phyloP scores from a whole-genome alignment of 2,329 filamentous ascomycete species.

The Hypoxylon sp. region DNA sequence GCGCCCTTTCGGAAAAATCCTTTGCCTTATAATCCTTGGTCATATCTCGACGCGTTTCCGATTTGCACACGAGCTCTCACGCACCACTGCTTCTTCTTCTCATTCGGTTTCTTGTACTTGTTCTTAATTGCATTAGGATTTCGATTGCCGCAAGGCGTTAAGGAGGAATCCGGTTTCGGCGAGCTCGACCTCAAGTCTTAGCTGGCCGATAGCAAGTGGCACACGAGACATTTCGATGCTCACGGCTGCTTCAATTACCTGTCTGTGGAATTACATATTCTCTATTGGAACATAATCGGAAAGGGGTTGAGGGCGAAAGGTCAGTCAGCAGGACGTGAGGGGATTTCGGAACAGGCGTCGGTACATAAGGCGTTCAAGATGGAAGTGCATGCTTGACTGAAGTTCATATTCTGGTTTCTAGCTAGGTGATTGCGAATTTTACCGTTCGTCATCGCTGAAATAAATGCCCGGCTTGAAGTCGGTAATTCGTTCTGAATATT shows the following conservation, averaged over 20 bases:
- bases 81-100: background rate
- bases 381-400: slow-evolving; percentile 24
- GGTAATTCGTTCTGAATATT: slow-evolving; percentile 19
- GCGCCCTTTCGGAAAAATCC: slow-evolving; percentile 17
- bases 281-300: slow-evolving; percentile 47
- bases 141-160: slow-evolving; percentile 31
- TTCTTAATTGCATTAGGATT: slow-evolving; percentile 37
- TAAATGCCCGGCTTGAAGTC: slow-evolving; percentile 31
- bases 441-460: slow-evolving; percentile 16
- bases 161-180: slow-evolving; percentile 23
- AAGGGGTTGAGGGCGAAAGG: slow-evolving; percentile 36
- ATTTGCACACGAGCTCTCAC: slow-evolving; percentile 13
- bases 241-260: slow-evolving; percentile 17
- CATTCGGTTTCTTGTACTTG: slow-evolving; percentile 43
- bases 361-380: slow-evolving; percentile 38
- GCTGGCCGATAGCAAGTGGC: slow-evolving; percentile 16
- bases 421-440: slow-evolving; percentile 6
- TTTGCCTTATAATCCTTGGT: slow-evolving; percentile 22
- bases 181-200: slow-evolving; percentile 15
- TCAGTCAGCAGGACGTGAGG: slow-evolving; percentile 29
- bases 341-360: slow-evolving; percentile 39
- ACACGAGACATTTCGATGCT: slow-evolving; percentile 8
- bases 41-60: slow-evolving; percentile 8
- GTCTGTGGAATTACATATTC: slow-evolving; percentile 36
- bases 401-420: slow-evolving; percentile 29